A percentile compares a stretch with the other conserved stretches of the same genome.
Evolutionary conservation across 345 rosid genomes (phyloP).

Genomic region (Heritiera fomes): DNA sequence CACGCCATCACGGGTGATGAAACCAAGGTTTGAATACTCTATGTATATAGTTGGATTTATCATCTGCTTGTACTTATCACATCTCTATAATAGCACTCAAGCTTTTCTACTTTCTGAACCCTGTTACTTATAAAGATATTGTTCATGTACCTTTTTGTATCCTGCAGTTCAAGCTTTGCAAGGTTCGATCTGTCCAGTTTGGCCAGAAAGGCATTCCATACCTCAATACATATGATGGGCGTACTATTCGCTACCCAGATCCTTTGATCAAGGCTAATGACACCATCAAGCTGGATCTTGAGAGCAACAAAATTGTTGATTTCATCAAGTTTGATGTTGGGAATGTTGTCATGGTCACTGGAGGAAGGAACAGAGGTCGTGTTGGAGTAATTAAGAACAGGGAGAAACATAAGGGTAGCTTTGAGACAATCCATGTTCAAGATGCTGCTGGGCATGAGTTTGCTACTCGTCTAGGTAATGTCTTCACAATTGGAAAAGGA

Average conservation of each 20-base stretch:
- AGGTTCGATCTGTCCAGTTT: slow-evolving; percentile 62
- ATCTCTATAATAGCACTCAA: neutral
- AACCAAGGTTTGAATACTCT: slow-evolving; percentile 57
- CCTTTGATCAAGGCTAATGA: slow-evolving; percentile 86
- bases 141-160: neutral
- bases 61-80: neutral
- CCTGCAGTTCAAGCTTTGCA: slow-evolving; percentile 84
- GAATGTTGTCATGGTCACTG: slow-evolving; percentile 89
- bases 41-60: neutral
- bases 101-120: neutral
- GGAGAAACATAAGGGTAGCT: slow-evolving; percentile 89
- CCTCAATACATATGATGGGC: slow-evolving; percentile 83
- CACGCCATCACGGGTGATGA: slow-evolving; percentile 75
- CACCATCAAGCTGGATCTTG: slow-evolving; percentile 79
- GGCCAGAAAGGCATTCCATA: slow-evolving; percentile 85
- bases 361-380: slow-evolving; percentile 89
- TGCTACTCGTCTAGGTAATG: slow-evolving; percentile 80
- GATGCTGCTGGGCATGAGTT: slow-evolving; percentile 76
- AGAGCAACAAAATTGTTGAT: slow-evolving; percentile 65
- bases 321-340: slow-evolving; percentile 88
- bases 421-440: slow-evolving; percentile 79
- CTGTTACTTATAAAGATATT: neutral
- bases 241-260: slow-evolving; percentile 86
- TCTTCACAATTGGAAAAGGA: slow-evolving; percentile 76
- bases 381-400: slow-evolving; percentile 79